These are phyloP conservation scores for Exophiala oligosperma DNA, from an alignment of 2,329 filamentous ascomycete species.

Conservation along the genomic window DNA sequence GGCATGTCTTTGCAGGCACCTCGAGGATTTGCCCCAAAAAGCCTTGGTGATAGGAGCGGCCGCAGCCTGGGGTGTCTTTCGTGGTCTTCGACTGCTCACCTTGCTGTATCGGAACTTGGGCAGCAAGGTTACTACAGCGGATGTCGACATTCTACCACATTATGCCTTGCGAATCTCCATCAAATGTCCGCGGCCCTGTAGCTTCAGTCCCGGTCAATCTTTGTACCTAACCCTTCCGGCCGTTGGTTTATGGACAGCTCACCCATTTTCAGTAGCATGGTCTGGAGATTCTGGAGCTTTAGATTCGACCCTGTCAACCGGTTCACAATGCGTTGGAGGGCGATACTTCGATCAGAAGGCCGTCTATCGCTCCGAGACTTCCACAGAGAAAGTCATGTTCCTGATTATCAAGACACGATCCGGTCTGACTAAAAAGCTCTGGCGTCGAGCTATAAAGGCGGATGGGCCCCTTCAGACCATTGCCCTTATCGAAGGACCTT, in stretches of 20 bases:
- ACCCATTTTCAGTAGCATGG: conserved; percentile 80
- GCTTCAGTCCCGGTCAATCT: conserved; percentile 69
- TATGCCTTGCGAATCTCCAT: conserved; percentile 71
- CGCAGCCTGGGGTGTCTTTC: conserved; percentile 74
- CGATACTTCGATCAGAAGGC: conserved; percentile 24
- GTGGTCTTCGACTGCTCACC: conserved; percentile 62
- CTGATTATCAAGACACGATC: conserved; percentile 86
- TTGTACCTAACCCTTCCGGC: conserved; percentile 71
- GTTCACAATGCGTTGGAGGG: conserved; percentile 12
- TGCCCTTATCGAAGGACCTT: conserved; percentile 86
- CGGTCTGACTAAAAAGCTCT: conserved; percentile 83
- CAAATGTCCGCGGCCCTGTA: conserved; percentile 65
- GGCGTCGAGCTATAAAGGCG: conserved; percentile 62
- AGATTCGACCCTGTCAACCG: conserved; percentile 36
- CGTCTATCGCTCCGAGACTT: conserved; percentile 45
- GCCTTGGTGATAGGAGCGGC: conserved; percentile 74
- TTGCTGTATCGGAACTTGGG: conserved; percentile 65
- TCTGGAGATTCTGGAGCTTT: conserved; percentile 51
- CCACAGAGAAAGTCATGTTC: conserved; percentile 63
- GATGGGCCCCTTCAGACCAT: conserved; percentile 54
- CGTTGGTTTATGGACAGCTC: conserved; percentile 68
- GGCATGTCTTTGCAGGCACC: conserved; percentile 75
- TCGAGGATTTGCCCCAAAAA: conserved; percentile 67
- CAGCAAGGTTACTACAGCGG: conserved; percentile 62
- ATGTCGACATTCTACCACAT: conserved; percentile 67